Evolutionary conservation across 2,329 filamentous ascomycete genomes (phyloP), one percentile per base, ranked within the genome.

Genomic region (Aspergillus aculeatus): DNA sequence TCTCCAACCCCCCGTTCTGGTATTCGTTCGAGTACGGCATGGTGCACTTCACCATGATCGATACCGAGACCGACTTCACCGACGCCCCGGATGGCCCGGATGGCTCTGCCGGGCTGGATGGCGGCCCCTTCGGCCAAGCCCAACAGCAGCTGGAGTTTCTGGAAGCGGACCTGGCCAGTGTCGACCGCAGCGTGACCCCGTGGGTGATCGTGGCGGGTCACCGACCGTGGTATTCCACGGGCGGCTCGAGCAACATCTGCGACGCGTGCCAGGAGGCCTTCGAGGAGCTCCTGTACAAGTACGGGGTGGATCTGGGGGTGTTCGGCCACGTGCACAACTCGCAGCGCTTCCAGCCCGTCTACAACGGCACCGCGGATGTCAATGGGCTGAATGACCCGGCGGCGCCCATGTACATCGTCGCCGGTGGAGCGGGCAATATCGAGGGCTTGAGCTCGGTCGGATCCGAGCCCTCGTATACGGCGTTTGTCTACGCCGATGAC

Each of bases 11-110:
- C 16, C 81, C 82, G 0, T 84, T 85, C 66, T 86, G 83, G 83
- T 86, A 84, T 73, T 83, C 81, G 0, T 86, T 85, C 66, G 83
- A 86, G 61, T 84, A 86, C 68, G 83, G 83, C 60, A 82, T 84
- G 80, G 77, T 75, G 0, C 83, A 86, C 68, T 70, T 83, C 56
- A 73, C 80, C 38, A 82, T 83, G 81, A 77, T 85, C 61, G 74
- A 86, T 73, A 85, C 83, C 0, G 83, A 85, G 64, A 86, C 83
- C 2, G 83, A 86, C 70, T 84, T 86, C 62, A 64, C 76, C 3
- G 57, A 77, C 49, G 83, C 82, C 0, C 83, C 83, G 0, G 81
- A 83, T 55, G 73, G 70, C 0, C 68, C 68, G 0, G 76, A 68
- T 5, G 80, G 80, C 0, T 78, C 76, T 0, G 76, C 79, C 0